phyloP scores from a whole-genome alignment of 495 filamentous ascomycete species.

The Hypoxylon cercidicola region DNA sequence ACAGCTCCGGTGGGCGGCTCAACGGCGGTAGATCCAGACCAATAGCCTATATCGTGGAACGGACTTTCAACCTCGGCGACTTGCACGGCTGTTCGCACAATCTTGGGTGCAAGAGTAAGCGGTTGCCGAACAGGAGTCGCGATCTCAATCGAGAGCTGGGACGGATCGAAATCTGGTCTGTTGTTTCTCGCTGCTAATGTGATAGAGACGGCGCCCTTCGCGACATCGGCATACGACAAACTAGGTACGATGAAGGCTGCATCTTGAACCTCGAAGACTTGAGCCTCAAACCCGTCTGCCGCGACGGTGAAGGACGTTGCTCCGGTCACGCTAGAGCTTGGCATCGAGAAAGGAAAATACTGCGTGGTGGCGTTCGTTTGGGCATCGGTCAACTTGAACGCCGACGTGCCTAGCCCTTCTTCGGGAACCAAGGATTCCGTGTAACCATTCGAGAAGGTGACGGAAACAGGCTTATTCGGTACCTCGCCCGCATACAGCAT shows the following conservation, averaged over 20 bases:
- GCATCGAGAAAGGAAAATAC: slow-evolving; percentile 34
- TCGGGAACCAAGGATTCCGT: slow-evolving; percentile 28
- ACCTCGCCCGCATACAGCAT: slow-evolving; percentile 24
- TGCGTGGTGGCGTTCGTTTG: slow-evolving; percentile 31
- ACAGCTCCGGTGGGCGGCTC: slow-evolving; percentile 32
- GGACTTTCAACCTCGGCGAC: slow-evolving; percentile 26
- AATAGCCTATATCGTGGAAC: slow-evolving; percentile 25
- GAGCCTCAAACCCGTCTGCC: slow-evolving; percentile 14
- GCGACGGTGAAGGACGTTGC: slow-evolving; percentile 36
- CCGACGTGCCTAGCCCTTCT: slow-evolving; percentile 28
- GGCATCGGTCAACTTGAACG: slow-evolving; percentile 24
- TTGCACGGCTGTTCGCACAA: slow-evolving; percentile 21
- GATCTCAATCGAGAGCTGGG: slow-evolving; percentile 30
- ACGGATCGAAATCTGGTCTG: slow-evolving; percentile 11
- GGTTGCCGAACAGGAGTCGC: slow-evolving; percentile 41
- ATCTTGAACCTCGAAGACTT: slow-evolving; percentile 42
- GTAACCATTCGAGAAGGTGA: slow-evolving; percentile 41
- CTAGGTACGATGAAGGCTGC: slow-evolving; percentile 43
- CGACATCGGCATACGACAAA: slow-evolving; percentile 21
- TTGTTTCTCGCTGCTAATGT: slow-evolving; percentile 37
- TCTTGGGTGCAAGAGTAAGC: slow-evolving; percentile 46
- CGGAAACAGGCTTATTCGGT: slow-evolving; percentile 16
- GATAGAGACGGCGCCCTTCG: slow-evolving; percentile 29
- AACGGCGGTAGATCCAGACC: slow-evolving; percentile 29
- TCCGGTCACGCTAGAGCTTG: slow-evolving; percentile 4